Base-by-base conservation (phyloP, 2,329 filamentous ascomycete species). In the Apiospora marii region DNA sequence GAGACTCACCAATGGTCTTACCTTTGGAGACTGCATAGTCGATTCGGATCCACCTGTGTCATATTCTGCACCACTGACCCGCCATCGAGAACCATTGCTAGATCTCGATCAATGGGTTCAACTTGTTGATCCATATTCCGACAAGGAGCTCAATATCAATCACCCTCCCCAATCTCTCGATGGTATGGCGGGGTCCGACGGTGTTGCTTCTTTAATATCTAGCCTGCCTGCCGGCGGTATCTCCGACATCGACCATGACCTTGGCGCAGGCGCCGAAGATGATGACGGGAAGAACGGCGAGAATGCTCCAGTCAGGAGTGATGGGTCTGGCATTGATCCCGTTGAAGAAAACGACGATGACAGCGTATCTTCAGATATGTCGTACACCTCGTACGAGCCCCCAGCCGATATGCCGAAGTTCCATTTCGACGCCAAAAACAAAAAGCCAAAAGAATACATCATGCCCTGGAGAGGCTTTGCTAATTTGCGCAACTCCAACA, bases 41-140 rank as follows among this genome's bases (percentile, higher is more conserved):
- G 41, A 68, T 30, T 68, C 67, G 67, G 41, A 14, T 44, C 67
- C 67, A 30, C 67, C 67, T 3, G 67, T 68, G n/a, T 10, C 67
- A 30, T 68, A 68, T 34, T 34, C 67, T 8, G 67, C 67, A 22
- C 43, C 67, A 27, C n/a, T 68, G 2, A 68, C 41, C 13, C 67
- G 67, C 14, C 67, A 68, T 24, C 24, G 30, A 30, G 19, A 68
- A n/a, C 67, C 67, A 68, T 48, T 68, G 41, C 34, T 48, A 14
- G 6, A 24, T n/a, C 44, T 46, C 41, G 41, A 48, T 13, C 67
- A 68, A 22, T 68, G 67, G 67, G 43, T 68, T 64, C 58, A 8
- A 22, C 30, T 64, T 64, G 12, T 64, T 41, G 58, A 64, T 22
- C 34, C 58, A 64, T 34, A 64, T 3, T 64, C 58, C 22, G 34